These are phyloP conservation scores for Pecoramyces ruminantium DNA, from an alignment of 192 early-diverging fungal species.

Conservation along the genomic window DNA sequence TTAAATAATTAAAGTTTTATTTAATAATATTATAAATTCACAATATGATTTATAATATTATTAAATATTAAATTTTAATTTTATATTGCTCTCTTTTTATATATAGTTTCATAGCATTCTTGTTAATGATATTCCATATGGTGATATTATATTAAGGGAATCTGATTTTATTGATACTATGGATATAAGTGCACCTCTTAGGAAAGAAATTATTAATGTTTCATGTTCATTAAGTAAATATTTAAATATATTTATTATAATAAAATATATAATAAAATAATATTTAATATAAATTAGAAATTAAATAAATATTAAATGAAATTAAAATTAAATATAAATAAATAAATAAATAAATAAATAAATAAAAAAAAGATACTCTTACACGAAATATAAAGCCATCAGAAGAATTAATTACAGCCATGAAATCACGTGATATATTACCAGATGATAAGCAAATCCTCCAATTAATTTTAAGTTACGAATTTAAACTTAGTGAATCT, in stretches of 20 bases:
- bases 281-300: too few relatives aligned
- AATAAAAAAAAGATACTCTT: constrained; percentile 38
- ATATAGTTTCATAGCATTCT: constrained; percentile 5
- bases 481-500: constrained; percentile 35
- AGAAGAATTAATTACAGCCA: constrained; percentile 37
- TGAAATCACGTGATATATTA: constrained; percentile 60
- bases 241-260: too few relatives aligned
- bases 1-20: too few relatives aligned
- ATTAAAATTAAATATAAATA: too few relatives aligned
- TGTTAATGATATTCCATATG: background rate
- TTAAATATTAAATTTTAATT: too few relatives aligned
- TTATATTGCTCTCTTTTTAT: too few relatives aligned
- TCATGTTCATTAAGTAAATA: background rate
- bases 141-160: background rate
- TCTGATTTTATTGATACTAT: background rate
- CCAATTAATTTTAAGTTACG: constrained; percentile 60
- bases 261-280: too few relatives aligned
- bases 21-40: too few relatives aligned
- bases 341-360: too few relatives aligned
- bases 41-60: too few relatives aligned
- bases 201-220: background rate
- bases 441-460: constrained; percentile 48
- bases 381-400: constrained; percentile 50
- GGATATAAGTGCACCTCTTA: background rate
- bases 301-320: too few relatives aligned